phyloP scores from a whole-genome alignment of 2,329 filamentous ascomycete genomes.

The Pyrenochaeta sp. region DNA sequence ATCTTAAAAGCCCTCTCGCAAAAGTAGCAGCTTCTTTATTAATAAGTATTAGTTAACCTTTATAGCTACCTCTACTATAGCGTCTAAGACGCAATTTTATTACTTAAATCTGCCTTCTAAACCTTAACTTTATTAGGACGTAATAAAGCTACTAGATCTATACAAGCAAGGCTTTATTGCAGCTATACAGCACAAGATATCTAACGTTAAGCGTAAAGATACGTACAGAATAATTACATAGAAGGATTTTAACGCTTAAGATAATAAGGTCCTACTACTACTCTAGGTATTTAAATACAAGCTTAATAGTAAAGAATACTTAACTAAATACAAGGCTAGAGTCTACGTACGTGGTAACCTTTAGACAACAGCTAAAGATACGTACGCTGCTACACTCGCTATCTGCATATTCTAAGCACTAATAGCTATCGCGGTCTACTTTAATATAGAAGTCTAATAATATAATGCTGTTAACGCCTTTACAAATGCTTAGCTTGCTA shows the following conservation, averaged over 20 bases:
- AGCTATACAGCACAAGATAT: slow-evolving; percentile 12
- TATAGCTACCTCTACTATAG: slow-evolving; percentile 12
- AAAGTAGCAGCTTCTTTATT: slow-evolving; percentile 20
- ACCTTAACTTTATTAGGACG: slow-evolving; percentile 11
- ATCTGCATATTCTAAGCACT: slow-evolving; percentile 20
- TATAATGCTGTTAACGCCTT: no score
- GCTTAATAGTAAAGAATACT: slow-evolving; percentile 16
- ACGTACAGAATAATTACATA: slow-evolving; percentile 16
- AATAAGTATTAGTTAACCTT: slow-evolving; percentile 17
- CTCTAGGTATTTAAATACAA: slow-evolving; percentile 23
- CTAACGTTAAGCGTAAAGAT: slow-evolving; percentile 11
- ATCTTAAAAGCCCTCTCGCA: slow-evolving; percentile 8
- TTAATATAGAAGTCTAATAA: slow-evolving; percentile 23
- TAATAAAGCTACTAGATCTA: slow-evolving; percentile 12
- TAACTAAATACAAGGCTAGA: slow-evolving; percentile 20
- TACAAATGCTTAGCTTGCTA: no score
- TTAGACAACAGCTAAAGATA: slow-evolving; percentile 13
- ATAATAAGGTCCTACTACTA: slow-evolving; percentile 14
- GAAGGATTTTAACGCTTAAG: slow-evolving; percentile 16
- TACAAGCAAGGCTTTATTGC: slow-evolving; percentile 16
- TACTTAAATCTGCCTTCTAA: slow-evolving; percentile 10
- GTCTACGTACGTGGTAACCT: slow-evolving; percentile 18
- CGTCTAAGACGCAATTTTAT: slow-evolving; percentile 14
- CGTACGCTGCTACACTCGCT: slow-evolving; percentile 30
- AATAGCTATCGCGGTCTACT: slow-evolving; percentile 26